phyloP scores from a whole-genome alignment of 495 filamentous ascomycete genomes.

The Viridothelium virens region DNA sequence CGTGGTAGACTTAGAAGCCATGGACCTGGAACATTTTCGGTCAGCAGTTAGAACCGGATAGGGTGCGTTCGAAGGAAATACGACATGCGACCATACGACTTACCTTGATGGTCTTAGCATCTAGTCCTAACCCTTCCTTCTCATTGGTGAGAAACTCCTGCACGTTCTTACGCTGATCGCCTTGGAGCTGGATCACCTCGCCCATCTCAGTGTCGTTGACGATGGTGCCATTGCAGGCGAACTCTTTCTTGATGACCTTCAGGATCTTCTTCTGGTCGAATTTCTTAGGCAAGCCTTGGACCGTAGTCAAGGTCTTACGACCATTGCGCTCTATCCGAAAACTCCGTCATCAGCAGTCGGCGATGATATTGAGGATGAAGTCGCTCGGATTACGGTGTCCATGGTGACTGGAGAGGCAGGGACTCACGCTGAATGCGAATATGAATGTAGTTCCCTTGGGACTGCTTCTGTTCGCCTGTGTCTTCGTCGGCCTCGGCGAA shows the following conservation, averaged over 20 bases:
- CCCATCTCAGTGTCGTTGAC: slow-evolving; percentile 95
- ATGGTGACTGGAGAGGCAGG: slow-evolving; percentile 7
- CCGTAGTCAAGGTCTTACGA: slow-evolving; percentile 99
- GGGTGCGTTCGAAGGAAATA: neutral
- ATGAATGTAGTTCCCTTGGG: slow-evolving; percentile 92
- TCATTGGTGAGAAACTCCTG: slow-evolving; percentile 95
- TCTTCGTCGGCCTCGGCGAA: slow-evolving; percentile 99
- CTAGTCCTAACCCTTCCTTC: slow-evolving; percentile 82
- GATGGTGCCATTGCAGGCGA: slow-evolving; percentile 99
- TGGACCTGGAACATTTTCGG: slow-evolving; percentile 47
- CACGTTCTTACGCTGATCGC: slow-evolving; percentile 97
- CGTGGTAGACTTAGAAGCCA: slow-evolving; percentile 55
- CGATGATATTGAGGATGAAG: slow-evolving; percentile 1
- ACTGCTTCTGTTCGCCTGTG: slow-evolving; percentile 83
- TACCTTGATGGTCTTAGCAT: slow-evolving; percentile 96
- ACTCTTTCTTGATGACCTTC: slow-evolving; percentile 99
- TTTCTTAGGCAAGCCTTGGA: slow-evolving; percentile 95
- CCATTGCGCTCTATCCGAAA: slow-evolving; percentile 84
- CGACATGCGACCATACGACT: slow-evolving; percentile 15
- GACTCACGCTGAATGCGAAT: slow-evolving; percentile 91
- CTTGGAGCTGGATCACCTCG: slow-evolving; percentile 99
- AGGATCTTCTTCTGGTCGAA: slow-evolving; percentile 99
- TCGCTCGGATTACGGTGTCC: slow-evolving; percentile 26
- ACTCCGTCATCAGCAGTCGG: slow-evolving; percentile 16
- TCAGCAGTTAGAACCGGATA: slow-evolving; percentile 9